Conservation (phyloP, 768 basidiomycete species). For the Trametes gibbosa region DNA sequence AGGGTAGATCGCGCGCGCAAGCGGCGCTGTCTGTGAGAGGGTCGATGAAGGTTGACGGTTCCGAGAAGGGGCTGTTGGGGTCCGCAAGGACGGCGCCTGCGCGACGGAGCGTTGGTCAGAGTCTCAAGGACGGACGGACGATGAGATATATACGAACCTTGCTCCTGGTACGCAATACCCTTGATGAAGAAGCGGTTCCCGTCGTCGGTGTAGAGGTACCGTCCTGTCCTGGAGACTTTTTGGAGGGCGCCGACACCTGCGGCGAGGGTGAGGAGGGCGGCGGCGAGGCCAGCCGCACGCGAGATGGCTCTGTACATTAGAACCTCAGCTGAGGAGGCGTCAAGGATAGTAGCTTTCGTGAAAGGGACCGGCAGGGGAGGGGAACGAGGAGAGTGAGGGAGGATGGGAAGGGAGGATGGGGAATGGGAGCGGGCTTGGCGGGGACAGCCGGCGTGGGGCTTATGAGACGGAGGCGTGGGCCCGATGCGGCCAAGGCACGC, state of each 20-base stretch:
- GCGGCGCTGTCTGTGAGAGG: constrained; percentile 65
- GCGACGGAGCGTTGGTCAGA: not conserved
- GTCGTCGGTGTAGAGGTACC: constrained; percentile 76
- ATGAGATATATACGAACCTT: constrained; percentile 46
- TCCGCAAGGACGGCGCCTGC: constrained; percentile 40
- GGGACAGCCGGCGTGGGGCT: not conserved
- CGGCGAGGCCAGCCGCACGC: constrained; percentile 29
- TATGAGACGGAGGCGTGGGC: constrained; percentile 11
- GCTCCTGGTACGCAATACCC: constrained; percentile 81
- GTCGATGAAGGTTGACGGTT: constrained; percentile 77
- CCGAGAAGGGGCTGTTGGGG: constrained; percentile 59
- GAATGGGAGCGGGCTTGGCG: constrained; percentile 3
- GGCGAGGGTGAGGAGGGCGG: constrained; percentile 41
- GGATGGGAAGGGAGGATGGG: constrained; percentile 5
- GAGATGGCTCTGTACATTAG: constrained; percentile 26
- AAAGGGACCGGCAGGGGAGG: not conserved
- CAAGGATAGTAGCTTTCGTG: constrained; percentile 4
- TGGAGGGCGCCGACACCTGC: constrained; percentile 63
- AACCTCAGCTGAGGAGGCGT: constrained; percentile 7
- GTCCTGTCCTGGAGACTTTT: constrained; percentile 65
- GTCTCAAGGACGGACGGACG: not conserved
- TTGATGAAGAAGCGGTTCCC: constrained; percentile 87
- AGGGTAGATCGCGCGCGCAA: constrained; percentile 79
- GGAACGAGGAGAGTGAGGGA: constrained; percentile 10
- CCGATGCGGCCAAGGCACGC: not conserved